A percentile compares a stretch with the other conserved stretches of the same genome.
Conservation (phyloP, 73 alveolate genomes). For the Blepharisma japonicum region DNA sequence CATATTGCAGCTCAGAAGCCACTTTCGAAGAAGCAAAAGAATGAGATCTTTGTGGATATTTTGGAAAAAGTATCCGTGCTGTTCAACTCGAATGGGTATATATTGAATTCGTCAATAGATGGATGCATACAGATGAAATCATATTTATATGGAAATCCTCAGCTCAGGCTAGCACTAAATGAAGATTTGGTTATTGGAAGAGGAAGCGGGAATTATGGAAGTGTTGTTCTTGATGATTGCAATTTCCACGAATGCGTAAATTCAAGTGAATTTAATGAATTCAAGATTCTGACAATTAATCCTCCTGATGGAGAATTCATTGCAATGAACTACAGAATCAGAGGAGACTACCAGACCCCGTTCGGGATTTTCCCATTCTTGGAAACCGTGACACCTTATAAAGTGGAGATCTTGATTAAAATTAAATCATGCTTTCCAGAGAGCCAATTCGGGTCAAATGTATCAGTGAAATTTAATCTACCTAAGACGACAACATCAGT, state of each 20-base stretch:
- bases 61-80: slow-evolving; percentile 93
- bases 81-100: slow-evolving; percentile 94
- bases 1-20: slow-evolving; percentile 62
- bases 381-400: slow-evolving; percentile 67
- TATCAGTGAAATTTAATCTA: slow-evolving; percentile 60
- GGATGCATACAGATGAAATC: slow-evolving; percentile 96
- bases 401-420: slow-evolving; percentile 86
- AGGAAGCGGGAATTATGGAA: slow-evolving; percentile 61
- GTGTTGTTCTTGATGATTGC: slow-evolving; percentile 88
- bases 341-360: slow-evolving; percentile 96
- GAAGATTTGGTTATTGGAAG: slow-evolving; percentile 27
- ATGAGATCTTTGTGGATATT: slow-evolving; percentile 97
- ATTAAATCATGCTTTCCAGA: slow-evolving; percentile 65
- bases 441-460: slow-evolving; percentile 60
- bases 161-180: slow-evolving; percentile 78
- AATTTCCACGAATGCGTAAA: slow-evolving; percentile 98
- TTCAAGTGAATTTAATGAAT: slow-evolving; percentile 83
- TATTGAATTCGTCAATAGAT: slow-evolving; percentile 93
- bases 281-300: slow-evolving; percentile 79
- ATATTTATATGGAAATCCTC: slow-evolving; percentile 90
- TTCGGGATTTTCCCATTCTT: slow-evolving; percentile 76
- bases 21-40: slow-evolving; percentile 51
- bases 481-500: slow-evolving; percentile 66
- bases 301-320: slow-evolving; percentile 99
- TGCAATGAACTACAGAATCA: slow-evolving; percentile 97